A percentile compares a stretch with the other conserved stretches of the same genome.
phyloP scores from a whole-genome alignment of 257 asterid genomes.

The Capsicum baccatum region DNA sequence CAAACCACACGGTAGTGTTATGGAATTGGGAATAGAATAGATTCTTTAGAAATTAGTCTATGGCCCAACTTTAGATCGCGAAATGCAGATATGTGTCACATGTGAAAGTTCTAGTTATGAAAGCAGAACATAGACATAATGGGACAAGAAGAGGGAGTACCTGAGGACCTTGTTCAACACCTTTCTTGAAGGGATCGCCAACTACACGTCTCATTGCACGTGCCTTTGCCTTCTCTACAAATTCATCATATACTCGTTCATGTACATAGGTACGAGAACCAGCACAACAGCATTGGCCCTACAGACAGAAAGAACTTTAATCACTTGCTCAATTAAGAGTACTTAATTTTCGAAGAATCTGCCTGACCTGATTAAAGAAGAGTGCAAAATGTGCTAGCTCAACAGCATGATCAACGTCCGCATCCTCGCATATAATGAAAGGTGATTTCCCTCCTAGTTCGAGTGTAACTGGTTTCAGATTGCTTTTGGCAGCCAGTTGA shows the following conservation, averaged over 20 bases:
- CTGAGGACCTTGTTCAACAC: slow-evolving; percentile 89
- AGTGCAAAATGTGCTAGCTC: slow-evolving; percentile 77
- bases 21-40: not conserved
- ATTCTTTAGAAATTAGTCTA: not conserved
- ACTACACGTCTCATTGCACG: slow-evolving; percentile 68
- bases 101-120: not conserved
- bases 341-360: not conserved
- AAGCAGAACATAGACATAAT: not conserved
- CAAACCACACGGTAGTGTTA: not conserved
- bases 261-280: slow-evolving; percentile 88
- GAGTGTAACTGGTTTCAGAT: slow-evolving; percentile 74
- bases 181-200: slow-evolving; percentile 85
- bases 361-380: slow-evolving; percentile 76
- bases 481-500: slow-evolving; percentile 73
- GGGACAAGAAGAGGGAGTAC: slow-evolving; percentile 36
- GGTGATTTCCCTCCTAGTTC: slow-evolving; percentile 94
- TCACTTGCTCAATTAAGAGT: not conserved
- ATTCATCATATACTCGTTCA: slow-evolving; percentile 71
- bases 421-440: slow-evolving; percentile 72
- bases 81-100: slow-evolving; percentile 1
- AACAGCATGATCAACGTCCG: slow-evolving; percentile 65
- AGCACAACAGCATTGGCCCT: slow-evolving; percentile 93
- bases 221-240: slow-evolving; percentile 69
- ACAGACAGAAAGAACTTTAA: not conserved
- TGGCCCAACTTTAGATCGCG: not conserved